Conservation (phyloP, 2,329 filamentous ascomycete genomes). For the Lomentospora prolificans region DNA sequence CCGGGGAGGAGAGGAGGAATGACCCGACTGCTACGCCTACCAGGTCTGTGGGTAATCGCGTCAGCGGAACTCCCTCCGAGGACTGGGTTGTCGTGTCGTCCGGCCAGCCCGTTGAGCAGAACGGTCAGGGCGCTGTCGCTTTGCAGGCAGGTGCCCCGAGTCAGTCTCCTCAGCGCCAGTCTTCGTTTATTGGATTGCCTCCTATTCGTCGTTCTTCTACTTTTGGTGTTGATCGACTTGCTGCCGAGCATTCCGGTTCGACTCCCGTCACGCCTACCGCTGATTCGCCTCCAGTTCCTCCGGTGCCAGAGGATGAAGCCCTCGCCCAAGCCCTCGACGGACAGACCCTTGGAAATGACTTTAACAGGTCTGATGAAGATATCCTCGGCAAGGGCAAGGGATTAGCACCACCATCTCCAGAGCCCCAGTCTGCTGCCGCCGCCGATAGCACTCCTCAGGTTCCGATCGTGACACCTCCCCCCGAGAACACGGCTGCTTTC, state of each 20-base stretch:
- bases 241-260: neutral
- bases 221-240: constrained; percentile 27
- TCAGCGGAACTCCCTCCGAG: neutral
- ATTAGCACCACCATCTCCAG: neutral
- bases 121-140: constrained; percentile 13
- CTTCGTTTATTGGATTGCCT: constrained; percentile 48
- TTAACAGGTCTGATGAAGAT: neutral
- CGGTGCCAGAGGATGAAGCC: constrained; percentile 8
- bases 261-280: constrained; percentile 17
- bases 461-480: neutral
- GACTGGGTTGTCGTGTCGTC: constrained; percentile 22
- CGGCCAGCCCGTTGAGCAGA: neutral
- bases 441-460: neutral
- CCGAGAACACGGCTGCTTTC: neutral
- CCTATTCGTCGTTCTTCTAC: constrained; percentile 49
- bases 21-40: neutral
- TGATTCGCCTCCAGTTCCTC: constrained; percentile 14
- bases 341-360: constrained; percentile 3
- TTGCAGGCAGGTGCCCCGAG: neutral
- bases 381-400: neutral
- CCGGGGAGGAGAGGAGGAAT: neutral
- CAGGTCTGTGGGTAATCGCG: neutral
- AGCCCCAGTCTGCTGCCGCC: neutral
- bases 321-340: constrained; percentile 1
- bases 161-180: constrained; percentile 27